Percentiles rank a stretch among this genome's conserved stretches.
These are phyloP conservation scores for Ashbya aceris DNA, from an alignment of 1,139 yeast species.

Conservation along the genomic window DNA sequence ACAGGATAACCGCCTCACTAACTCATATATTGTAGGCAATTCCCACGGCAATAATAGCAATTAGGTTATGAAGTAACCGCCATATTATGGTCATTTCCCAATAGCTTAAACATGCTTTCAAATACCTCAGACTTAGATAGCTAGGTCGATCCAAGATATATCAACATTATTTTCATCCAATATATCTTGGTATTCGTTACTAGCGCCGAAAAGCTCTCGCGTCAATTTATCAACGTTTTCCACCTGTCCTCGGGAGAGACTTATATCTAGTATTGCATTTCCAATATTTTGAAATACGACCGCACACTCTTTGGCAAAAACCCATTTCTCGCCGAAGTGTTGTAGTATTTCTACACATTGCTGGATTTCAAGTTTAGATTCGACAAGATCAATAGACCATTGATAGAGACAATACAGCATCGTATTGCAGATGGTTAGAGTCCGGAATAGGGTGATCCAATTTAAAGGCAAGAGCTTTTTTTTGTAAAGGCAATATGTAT, in stretches of 20 bases:
- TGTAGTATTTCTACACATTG: constrained; percentile 38
- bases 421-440: constrained; percentile 38
- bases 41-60: no score
- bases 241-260: constrained; percentile 32
- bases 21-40: no score
- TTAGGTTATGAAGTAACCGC: no score
- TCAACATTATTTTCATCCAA: constrained; percentile 36
- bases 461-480: constrained; percentile 37
- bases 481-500: constrained; percentile 36
- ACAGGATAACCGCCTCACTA: no score
- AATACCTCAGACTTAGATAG: constrained; percentile 7
- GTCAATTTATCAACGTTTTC: constrained; percentile 35
- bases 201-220: constrained; percentile 36
- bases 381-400: constrained; percentile 37
- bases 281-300: constrained; percentile 37
- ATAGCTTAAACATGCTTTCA: no score
- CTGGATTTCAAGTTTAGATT: constrained; percentile 37
- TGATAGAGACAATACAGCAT: constrained; percentile 39
- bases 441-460: constrained; percentile 41
- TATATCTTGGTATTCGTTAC: constrained; percentile 38
- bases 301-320: constrained; percentile 37
- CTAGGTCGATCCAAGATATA: constrained; percentile 31
- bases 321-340: constrained; percentile 40
- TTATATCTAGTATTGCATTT: constrained; percentile 35
- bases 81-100: no score